Evolutionary conservation across 768 basidiomycete genomes (phyloP).

Genomic region (Suillus variegatus): DNA sequence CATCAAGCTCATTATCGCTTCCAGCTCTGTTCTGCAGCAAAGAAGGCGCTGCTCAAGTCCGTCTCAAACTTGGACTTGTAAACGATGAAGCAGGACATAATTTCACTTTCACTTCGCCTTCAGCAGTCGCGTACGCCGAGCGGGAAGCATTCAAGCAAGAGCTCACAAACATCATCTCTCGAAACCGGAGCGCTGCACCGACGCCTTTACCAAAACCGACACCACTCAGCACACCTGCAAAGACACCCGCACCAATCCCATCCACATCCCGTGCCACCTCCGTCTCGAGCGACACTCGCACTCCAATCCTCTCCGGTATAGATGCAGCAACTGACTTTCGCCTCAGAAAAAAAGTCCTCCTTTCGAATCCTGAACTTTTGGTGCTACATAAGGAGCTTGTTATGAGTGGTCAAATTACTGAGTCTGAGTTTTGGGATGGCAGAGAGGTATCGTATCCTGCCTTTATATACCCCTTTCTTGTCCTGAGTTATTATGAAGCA

Average conservation of each 20-base stretch:
- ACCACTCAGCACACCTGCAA: conserved; percentile 33
- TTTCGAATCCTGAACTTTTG: conserved; percentile 77
- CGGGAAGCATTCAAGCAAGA: conserved; percentile 83
- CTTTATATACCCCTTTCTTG: conserved; percentile 17
- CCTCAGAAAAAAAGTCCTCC: conserved; percentile 75
- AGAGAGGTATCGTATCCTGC: conserved; percentile 63
- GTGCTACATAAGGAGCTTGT: conserved; percentile 88
- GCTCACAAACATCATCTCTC: conserved; percentile 73
- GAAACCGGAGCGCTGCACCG: conserved; percentile 52
- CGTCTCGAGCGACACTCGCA: conserved; percentile 52
- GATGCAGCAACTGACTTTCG: conserved; percentile 70
- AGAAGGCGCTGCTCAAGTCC: conserved; percentile 76
- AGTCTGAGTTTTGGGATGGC: conserved; percentile 97
- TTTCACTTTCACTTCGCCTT: conserved; percentile 78
- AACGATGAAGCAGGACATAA: conserved; percentile 75
- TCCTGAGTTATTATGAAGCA: conserved; percentile 49
- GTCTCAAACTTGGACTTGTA: conserved; percentile 71
- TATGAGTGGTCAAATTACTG: conserved; percentile 79
- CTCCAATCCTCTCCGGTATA: conserved; percentile 56
- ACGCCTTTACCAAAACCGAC: conserved; percentile 27
- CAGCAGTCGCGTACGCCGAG: conserved; percentile 62
- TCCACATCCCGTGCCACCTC: conserved; percentile 65
- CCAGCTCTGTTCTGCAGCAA: conserved; percentile 85
- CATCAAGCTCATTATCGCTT: not conserved
- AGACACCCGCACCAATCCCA: conserved; percentile 36